Percentiles rank a stretch among this genome's conserved stretches.
Conservation (phyloP, 2,329 filamentous ascomycete species). For the Trichoderma sp. region DNA sequence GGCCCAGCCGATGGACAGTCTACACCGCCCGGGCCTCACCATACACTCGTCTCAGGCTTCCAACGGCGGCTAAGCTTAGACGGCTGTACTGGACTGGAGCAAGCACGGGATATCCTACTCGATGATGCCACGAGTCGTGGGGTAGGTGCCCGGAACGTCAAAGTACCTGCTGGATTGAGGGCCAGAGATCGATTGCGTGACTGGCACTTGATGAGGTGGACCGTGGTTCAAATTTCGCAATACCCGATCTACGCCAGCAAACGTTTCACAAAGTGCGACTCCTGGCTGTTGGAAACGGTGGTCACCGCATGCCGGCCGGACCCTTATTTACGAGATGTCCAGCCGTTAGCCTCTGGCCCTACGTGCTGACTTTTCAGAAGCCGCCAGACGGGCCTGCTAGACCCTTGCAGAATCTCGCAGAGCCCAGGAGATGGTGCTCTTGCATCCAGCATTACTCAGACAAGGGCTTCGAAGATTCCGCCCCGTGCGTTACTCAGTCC, state of each 20-base stretch:
- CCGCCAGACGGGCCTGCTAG: background rate
- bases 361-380: constrained; percentile 2
- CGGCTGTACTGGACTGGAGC: constrained; percentile 6
- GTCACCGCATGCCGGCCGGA: background rate
- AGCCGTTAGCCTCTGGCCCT: background rate
- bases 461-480: constrained; percentile 9
- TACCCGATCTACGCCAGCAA: constrained; percentile 23
- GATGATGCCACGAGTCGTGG: constrained; percentile 25
- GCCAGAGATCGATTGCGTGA: constrained; percentile 20
- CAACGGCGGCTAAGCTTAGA: background rate
- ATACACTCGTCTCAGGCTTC: constrained; percentile 4
- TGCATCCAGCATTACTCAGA: constrained; percentile 6
- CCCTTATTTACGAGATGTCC: background rate
- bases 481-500: constrained; percentile 4
- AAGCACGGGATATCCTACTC: constrained; percentile 21
- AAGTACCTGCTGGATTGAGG: constrained; percentile 10
- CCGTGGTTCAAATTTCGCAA: constrained; percentile 29
- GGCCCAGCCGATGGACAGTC: background rate
- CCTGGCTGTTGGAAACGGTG: background rate
- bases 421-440: background rate
- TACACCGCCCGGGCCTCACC: constrained; percentile 11
- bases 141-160: constrained; percentile 20
- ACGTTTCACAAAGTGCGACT: constrained; percentile 13
- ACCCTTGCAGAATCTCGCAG: constrained; percentile 15
- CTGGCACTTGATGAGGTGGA: constrained; percentile 29